Evolutionary conservation across 176 grass and related monocot species (phyloP).

Genomic region (Raddia distichophylla): DNA sequence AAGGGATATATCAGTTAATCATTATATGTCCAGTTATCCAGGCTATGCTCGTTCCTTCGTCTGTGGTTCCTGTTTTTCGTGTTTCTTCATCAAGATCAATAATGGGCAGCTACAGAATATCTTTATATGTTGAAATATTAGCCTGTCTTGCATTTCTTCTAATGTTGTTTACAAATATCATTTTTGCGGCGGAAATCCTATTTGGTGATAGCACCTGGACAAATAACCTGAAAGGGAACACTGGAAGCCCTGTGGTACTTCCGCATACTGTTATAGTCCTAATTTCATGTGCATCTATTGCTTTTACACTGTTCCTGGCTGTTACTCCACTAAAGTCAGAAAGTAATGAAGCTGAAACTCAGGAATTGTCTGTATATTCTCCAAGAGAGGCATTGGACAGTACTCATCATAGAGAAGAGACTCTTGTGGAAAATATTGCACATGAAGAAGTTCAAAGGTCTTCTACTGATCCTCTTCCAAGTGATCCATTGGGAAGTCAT

Average conservation of each 20-base stretch:
- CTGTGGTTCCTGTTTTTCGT: slow-evolving; percentile 72
- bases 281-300: slow-evolving; percentile 63
- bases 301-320: slow-evolving; percentile 61
- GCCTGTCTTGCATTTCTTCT: slow-evolving; percentile 64
- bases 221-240: slow-evolving; percentile 68
- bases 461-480: neutral
- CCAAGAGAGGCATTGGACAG: slow-evolving; percentile 1
- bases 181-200: slow-evolving; percentile 71
- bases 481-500: neutral
- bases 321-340: slow-evolving; percentile 79
- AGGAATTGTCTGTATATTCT: slow-evolving; percentile 10
- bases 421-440: slow-evolving; percentile 34
- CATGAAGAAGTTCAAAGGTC: slow-evolving; percentile 46
- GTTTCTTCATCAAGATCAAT: slow-evolving; percentile 68
- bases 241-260: slow-evolving; percentile 45
- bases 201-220: slow-evolving; percentile 87
- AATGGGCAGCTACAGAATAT: slow-evolving; percentile 71
- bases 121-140: slow-evolving; percentile 55
- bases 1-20: slow-evolving; percentile 75
- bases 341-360: slow-evolving; percentile 51
- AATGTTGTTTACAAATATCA: slow-evolving; percentile 72
- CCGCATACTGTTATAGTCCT: slow-evolving; percentile 54
- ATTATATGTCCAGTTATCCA: slow-evolving; percentile 76
- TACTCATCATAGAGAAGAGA: slow-evolving; percentile 27
- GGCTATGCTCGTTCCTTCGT: slow-evolving; percentile 82